Conservation (phyloP, 2,329 filamentous ascomycete species). For the Neofusicoccum kwambonambiense region DNA sequence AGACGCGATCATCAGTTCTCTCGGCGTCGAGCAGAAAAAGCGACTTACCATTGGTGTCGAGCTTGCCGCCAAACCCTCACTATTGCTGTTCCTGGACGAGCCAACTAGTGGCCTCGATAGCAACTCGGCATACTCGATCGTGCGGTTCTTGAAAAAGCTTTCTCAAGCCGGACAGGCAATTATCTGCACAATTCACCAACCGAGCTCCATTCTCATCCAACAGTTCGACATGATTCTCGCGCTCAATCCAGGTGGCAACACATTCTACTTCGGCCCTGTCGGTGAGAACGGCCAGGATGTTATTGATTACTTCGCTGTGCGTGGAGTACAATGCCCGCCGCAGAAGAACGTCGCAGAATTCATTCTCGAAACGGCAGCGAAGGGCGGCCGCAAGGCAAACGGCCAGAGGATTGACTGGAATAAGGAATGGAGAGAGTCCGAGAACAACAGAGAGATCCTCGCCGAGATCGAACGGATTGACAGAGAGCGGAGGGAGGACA, state of each 20-base stretch:
- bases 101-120: constrained; percentile 83
- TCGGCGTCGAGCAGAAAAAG: constrained; percentile 82
- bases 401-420: constrained; percentile 49
- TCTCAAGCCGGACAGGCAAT: constrained; percentile 67
- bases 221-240: constrained; percentile 78
- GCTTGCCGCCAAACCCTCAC: constrained; percentile 75
- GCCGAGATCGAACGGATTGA: constrained; percentile 67
- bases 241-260: constrained; percentile 66
- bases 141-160: constrained; percentile 67
- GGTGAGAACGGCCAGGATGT: constrained; percentile 59
- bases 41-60: constrained; percentile 77
- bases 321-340: constrained; percentile 63
- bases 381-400: constrained; percentile 59
- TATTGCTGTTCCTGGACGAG: constrained; percentile 79
- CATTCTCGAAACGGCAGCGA: constrained; percentile 74
- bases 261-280: constrained; percentile 71
- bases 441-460: constrained; percentile 37
- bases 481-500: constrained; percentile 44
- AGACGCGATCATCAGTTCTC: constrained; percentile 74
- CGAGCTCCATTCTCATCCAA: constrained; percentile 73
- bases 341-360: constrained; percentile 80
- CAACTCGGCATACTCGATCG: constrained; percentile 71
- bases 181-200: constrained; percentile 82
- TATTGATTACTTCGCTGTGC: constrained; percentile 60
- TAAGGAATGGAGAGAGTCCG: constrained; percentile 56